Evolutionary conservation across 345 rosid genomes (phyloP).

Genomic region (Populus davidiana): DNA sequence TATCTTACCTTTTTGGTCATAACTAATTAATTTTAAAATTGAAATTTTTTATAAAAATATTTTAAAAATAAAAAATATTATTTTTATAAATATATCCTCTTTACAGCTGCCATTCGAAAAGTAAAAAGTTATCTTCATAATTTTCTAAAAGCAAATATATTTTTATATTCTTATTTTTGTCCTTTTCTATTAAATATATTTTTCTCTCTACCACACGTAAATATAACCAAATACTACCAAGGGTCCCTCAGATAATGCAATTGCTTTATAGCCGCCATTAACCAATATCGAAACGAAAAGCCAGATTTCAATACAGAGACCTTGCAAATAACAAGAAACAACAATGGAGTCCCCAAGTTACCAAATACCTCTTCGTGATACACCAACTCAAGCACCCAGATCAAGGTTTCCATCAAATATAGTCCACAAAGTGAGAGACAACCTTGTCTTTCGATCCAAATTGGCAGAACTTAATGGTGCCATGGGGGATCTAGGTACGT

Average conservation of each 20-base stretch:
- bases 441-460: constrained; percentile 52
- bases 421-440: constrained; percentile 37
- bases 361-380: constrained; percentile 6
- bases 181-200: no score
- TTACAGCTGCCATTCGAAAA: no score
- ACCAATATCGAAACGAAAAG: neutral
- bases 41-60: no score
- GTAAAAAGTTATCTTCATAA: no score
- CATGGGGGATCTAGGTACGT: constrained; percentile 86
- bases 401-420: constrained; percentile 21
- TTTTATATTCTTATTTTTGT: no score
- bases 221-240: no score
- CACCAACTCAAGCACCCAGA: constrained; percentile 1
- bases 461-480: constrained; percentile 78
- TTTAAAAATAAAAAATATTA: no score
- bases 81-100: no score
- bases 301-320: neutral
- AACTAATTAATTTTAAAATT: no score
- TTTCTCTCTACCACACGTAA: no score
- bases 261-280: neutral
- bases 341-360: constrained; percentile 13
- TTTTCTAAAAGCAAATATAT: no score
- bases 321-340: neutral
- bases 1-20: accelerated
- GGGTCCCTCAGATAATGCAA: neutral